These are phyloP conservation scores for Mortierella sp. DNA, from an alignment of 371 early-diverging fungal species.

Conservation along the genomic window DNA sequence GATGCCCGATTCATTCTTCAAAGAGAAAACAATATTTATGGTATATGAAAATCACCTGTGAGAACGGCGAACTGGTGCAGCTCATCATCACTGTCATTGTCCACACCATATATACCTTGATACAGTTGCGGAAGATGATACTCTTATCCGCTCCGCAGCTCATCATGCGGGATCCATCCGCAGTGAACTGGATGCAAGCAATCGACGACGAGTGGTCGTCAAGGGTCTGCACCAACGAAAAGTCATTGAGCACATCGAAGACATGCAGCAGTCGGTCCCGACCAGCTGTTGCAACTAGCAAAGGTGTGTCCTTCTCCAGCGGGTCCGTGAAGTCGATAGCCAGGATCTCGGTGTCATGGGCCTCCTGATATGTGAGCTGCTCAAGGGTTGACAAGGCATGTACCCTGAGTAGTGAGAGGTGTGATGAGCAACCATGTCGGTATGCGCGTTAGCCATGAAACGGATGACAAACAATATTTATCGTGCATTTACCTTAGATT, in stretches of 20 bases:
- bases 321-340: slow-evolving; percentile 77
- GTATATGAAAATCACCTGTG: too few species aligned
- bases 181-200: slow-evolving; percentile 78
- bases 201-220: slow-evolving; percentile 92
- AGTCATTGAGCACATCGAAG: slow-evolving; percentile 72
- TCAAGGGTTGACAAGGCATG: slow-evolving; percentile 71
- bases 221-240: slow-evolving; percentile 78
- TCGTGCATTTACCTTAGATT: slow-evolving; percentile 69
- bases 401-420: slow-evolving; percentile 52
- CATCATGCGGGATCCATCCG: slow-evolving; percentile 71
- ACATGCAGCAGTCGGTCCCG: slow-evolving; percentile 87
- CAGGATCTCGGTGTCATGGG: slow-evolving; percentile 87
- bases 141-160: slow-evolving; percentile 91
- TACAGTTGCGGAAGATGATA: slow-evolving; percentile 74
- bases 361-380: slow-evolving; percentile 77
- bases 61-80: too few species aligned
- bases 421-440: not conserved
- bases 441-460: not conserved
- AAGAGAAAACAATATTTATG: too few species aligned
- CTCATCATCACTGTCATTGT: not conserved
- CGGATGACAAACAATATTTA: not conserved
- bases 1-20: slow-evolving; percentile 38
- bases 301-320: slow-evolving; percentile 35
- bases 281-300: slow-evolving; percentile 80
- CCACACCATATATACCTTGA: slow-evolving; percentile 48